phyloP scores from a whole-genome alignment of 129 eudicot species.

The Heracleum sosnowskyi region DNA sequence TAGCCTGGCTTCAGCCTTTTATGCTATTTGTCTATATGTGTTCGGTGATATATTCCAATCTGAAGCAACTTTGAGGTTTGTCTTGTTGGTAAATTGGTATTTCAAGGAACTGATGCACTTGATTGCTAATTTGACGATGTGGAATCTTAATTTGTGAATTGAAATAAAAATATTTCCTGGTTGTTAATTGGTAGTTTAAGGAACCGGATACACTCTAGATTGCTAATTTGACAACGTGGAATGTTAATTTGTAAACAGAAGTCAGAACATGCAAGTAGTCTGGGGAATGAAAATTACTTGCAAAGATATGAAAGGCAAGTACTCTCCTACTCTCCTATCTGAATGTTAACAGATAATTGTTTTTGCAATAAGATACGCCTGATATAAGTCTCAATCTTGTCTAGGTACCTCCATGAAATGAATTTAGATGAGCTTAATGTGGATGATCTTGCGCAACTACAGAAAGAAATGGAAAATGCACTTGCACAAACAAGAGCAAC shows the following conservation, averaged over 20 bases:
- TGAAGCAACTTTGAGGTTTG: too few relatives aligned
- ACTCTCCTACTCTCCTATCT: neutral
- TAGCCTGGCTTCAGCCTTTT: too few relatives aligned
- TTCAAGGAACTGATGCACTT: too few relatives aligned
- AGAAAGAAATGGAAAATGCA: neutral
- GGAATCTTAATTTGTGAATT: neutral
- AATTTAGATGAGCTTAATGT: neutral
- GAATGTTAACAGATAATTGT: neutral
- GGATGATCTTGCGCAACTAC: neutral
- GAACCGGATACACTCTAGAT: too few relatives aligned
- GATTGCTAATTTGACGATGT: neutral
- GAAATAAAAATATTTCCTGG: slow-evolving; percentile 18
- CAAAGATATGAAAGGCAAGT: slow-evolving; percentile 38
- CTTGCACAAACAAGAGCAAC: neutral
- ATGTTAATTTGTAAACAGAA: neutral
- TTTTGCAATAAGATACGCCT: neutral
- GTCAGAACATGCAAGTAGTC: slow-evolving; percentile 11
- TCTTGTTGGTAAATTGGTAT: too few relatives aligned
- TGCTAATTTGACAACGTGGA: neutral
- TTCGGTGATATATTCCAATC: neutral
- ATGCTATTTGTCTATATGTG: neutral
- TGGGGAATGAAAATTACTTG: slow-evolving; percentile 31
- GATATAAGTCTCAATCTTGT: neutral
- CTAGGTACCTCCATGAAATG: neutral
- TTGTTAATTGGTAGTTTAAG: too few relatives aligned